A percentile compares a stretch with the other conserved stretches of the same genome.
phyloP scores from a whole-genome alignment of 2,329 filamentous ascomycete species.

The Diaporthe destruens region DNA sequence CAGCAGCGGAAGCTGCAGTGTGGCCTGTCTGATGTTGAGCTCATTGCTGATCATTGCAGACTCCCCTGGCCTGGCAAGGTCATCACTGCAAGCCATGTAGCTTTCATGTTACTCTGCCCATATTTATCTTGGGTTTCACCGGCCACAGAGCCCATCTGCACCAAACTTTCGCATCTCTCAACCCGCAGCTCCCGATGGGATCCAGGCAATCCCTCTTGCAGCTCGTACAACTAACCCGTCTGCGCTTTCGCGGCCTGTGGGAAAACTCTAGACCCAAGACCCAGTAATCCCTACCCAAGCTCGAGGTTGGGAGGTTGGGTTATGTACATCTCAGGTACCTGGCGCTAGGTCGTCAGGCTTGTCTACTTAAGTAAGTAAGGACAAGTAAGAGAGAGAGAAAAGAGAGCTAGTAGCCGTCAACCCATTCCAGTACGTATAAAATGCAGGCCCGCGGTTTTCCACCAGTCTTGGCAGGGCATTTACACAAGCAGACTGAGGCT shows the following conservation, averaged over 20 bases:
- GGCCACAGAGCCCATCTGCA: slow-evolving; percentile 5
- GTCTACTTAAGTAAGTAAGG: background rate
- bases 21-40: background rate
- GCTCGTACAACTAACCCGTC: background rate
- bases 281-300: no score
- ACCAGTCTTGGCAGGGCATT: background rate
- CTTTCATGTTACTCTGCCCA: slow-evolving; percentile 8
- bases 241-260: background rate
- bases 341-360: background rate
- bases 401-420: background rate
- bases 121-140: background rate
- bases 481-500: background rate
- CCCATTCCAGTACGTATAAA: background rate
- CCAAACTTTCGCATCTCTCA: slow-evolving; percentile 11
- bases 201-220: slow-evolving; percentile 7
- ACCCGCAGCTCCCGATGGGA: background rate
- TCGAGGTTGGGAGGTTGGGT: no score
- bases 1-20: background rate
- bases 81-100: background rate
- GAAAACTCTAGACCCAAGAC: background rate
- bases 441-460: background rate
- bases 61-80: background rate
- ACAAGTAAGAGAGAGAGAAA: background rate
- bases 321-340: background rate
- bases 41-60: background rate